Percentiles rank a stretch among this genome's conserved stretches.
Conservation (phyloP, 2,329 filamentous ascomycete genomes). For the Diaporthe amygdali region DNA sequence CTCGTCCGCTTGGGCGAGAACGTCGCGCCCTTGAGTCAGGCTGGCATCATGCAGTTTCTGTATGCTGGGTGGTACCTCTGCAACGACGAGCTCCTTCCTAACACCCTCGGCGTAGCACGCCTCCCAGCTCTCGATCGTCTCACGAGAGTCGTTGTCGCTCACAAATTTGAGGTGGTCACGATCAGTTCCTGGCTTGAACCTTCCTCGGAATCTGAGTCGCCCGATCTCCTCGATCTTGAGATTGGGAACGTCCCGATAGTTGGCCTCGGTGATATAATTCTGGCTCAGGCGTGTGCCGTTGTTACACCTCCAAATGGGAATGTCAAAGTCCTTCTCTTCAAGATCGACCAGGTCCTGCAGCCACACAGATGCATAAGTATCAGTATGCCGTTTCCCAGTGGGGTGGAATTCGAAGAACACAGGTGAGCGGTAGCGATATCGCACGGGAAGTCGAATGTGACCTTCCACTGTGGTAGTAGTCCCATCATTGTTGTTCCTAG, state of each 20-base stretch:
- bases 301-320: conserved; percentile 90
- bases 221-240: conserved; percentile 81
- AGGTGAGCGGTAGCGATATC: conserved; percentile 87
- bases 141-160: conserved; percentile 84
- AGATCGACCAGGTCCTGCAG: conserved; percentile 84
- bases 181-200: conserved; percentile 91
- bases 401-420: conserved; percentile 87
- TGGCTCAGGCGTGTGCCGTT: conserved; percentile 79
- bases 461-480: neutral
- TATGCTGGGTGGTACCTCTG: conserved; percentile 75
- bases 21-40: conserved; percentile 78
- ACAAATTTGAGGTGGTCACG: conserved; percentile 84
- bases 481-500: conserved; percentile 39
- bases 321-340: conserved; percentile 75
- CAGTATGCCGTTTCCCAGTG: conserved; percentile 69
- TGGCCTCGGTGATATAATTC: conserved; percentile 88
- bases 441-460: conserved; percentile 77
- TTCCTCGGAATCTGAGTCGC: conserved; percentile 77
- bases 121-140: conserved; percentile 95
- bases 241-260: conserved; percentile 72
- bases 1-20: conserved; percentile 74
- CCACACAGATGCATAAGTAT: conserved; percentile 84
- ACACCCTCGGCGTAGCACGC: conserved; percentile 89
- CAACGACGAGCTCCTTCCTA: conserved; percentile 70
- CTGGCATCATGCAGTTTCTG: conserved; percentile 83